Evolutionary conservation across 2,329 filamentous ascomycete species (phyloP), one percentile per base, ranked within the genome.

Genomic region (Phialocephala sp.): DNA sequence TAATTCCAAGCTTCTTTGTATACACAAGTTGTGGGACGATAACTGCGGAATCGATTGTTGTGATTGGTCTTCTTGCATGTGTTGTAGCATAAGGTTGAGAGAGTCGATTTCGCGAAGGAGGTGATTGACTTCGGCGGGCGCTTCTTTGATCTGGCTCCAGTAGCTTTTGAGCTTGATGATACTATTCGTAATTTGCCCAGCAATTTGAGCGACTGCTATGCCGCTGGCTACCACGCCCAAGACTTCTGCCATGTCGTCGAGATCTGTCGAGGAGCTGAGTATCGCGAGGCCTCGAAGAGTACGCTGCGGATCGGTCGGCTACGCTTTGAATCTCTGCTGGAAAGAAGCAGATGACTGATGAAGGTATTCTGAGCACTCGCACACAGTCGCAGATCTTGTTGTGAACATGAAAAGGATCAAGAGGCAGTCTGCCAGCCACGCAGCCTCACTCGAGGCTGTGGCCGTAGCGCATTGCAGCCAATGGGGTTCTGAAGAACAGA

Each of bases 81-180:
- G 52, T 4, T n/a, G 39, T 6, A 71, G 58, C 9, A 63, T 65
- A 8, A 54, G 9, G 47, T 63, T 50, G 15, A 66, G 27, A 15
- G 24, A 55, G 2, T 69, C 68, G 37, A 68, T 59, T 37, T 68
- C 37, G 11, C 56, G 63, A 8, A 68, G 11, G 4, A 64, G 67
- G 15, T 56, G 39, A 20, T 27, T 47, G 35, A 69, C 65, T 2
- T 66, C 62, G 8, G 32, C 52, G 0, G 65, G 69, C n/a, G 67
- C 62, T 3, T 71, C 65, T 24, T 69, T 47, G 11, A 69, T 56
- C 8, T 71, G 57, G n/a, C 60, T 60, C 65, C 63, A 68, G 14
- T 58, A 71, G 15, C 41, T 36, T 36, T 71, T 71, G 8, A 71
- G 60, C n/a, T 69, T 66, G 45, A 67, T 58, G 6, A 66, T 59